A percentile compares a stretch with the other conserved stretches of the same genome.
These are phyloP conservation scores for Kluyveromyces marxianus DNA, from an alignment of 1,139 yeast species.

Conservation along the genomic window DNA sequence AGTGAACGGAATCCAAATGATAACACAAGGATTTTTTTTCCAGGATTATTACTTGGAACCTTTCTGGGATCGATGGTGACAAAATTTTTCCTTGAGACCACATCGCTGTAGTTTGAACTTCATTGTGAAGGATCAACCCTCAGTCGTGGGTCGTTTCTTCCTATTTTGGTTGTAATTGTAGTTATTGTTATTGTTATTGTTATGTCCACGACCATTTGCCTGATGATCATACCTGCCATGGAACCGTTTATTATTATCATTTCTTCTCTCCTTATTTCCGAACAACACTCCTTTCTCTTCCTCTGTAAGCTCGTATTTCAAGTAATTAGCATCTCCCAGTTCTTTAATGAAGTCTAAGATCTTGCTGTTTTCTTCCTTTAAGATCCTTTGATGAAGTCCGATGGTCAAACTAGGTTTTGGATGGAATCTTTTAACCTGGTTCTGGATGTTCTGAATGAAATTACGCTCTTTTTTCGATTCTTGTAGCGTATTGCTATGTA, in stretches of 20 bases:
- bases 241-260: conserved; percentile 3
- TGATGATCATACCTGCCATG: neutral
- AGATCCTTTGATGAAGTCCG: conserved; percentile 27
- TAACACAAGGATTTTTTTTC: conserved; percentile 13
- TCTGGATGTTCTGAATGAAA: conserved; percentile 28
- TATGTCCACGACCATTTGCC: neutral
- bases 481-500: conserved; percentile 18
- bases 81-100: conserved; percentile 12
- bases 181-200: conserved; percentile 3
- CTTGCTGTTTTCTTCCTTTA: conserved; percentile 26
- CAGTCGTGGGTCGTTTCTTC: too few species aligned
- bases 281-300: conserved; percentile 28
- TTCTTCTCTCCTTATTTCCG: conserved; percentile 13
- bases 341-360: conserved; percentile 27
- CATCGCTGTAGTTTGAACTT: too few species aligned
- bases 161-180: too few species aligned
- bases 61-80: conserved; percentile 25
- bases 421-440: conserved; percentile 25
- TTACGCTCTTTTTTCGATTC: conserved; percentile 28
- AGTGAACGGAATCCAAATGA: too few species aligned
- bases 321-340: conserved; percentile 26
- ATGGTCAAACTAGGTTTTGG: conserved; percentile 24
- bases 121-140: too few species aligned
- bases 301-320: conserved; percentile 26
- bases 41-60: conserved; percentile 24